Evolutionary conservation across 1,139 yeast genomes (phyloP), one percentile per base, ranked within the genome.

Genomic region (Yamadazyma atmosphaerica): DNA sequence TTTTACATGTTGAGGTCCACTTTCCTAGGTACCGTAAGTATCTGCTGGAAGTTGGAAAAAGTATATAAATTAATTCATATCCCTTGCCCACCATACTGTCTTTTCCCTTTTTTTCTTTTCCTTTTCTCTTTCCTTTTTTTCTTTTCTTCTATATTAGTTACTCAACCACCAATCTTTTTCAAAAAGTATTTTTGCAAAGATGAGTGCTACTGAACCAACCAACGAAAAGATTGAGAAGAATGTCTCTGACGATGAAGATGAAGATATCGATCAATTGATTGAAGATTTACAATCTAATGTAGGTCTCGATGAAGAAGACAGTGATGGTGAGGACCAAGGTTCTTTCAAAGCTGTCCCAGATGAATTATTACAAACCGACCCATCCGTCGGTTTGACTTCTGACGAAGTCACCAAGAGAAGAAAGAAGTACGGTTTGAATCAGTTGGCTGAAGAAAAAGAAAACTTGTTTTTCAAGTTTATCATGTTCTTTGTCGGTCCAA

Each of bases 401-500:
- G 95, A 86, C 38, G 96, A 90, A 63, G 96, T 87, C 47, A 49
- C 67, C 58, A 83, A 77, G 67, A 84, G 97, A 79, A 81, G 95
- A 73, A 89, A 87, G 86, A 87, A 85, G 79, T 90, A 72, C 62
- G 98, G 97, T 76, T 70, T 81, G 56, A 90, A 90, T 72, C 92
- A 86, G 73, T 87, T 90, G 95, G 84, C 90, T 52, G 97, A 90
- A 72, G 96, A 89, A 65, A 72, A 80, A 59, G 96, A 87, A 72
- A 86, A 86, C 72, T 52, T 86, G 70, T 59, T 88, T 45, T 68
- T 88, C 54, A 90, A 90, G 77, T 89, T 90, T 66, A 63, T 86
- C 60, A 81, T 83, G 88, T 90, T 88, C 79, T 90, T 90, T 67
- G 86, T 90, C 52, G 98, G 98, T 74, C 97, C 97, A 55, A 89